phyloP scores from a whole-genome alignment of 495 filamentous ascomycete genomes.

The Daldinia vernicosa region DNA sequence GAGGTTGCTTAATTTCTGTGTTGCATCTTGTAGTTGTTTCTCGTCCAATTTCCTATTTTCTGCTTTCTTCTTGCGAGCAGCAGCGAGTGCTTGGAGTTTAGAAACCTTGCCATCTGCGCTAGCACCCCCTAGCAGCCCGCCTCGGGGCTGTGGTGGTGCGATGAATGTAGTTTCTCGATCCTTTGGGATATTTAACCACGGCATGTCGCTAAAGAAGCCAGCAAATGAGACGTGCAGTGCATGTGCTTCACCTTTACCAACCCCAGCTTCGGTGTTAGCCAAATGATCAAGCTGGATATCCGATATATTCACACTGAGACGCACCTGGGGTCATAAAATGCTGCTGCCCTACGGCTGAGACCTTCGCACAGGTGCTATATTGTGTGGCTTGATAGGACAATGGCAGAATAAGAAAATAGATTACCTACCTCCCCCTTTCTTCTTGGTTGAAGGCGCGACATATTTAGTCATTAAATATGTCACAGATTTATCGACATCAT shows the following conservation, averaged over 20 bases:
- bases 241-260: conserved; percentile 43
- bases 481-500: conserved; percentile 85
- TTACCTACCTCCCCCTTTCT: conserved; percentile 63
- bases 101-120: conserved; percentile 74
- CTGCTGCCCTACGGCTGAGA: conserved; percentile 12
- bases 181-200: conserved; percentile 82
- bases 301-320: conserved; percentile 21
- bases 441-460: conserved; percentile 53
- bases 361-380: conserved; percentile 13
- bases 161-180: conserved; percentile 75
- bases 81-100: conserved; percentile 88
- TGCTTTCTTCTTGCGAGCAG: conserved; percentile 85
- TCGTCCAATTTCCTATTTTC: conserved; percentile 65
- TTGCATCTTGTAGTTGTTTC: conserved; percentile 22
- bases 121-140: conserved; percentile 80
- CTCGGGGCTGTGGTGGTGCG: conserved; percentile 66
- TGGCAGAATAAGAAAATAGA: conserved; percentile 31
- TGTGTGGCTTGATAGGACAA: not conserved
- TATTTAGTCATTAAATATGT: conserved; percentile 75
- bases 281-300: conserved; percentile 10
- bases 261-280: conserved; percentile 31
- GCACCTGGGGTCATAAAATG: conserved; percentile 32
- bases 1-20: conserved; percentile 12
- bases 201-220: conserved; percentile 80
- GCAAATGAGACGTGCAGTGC: conserved; percentile 30